Evolutionary conservation across 371 early-diverging fungal genomes (phyloP).

Genomic region (Smittium mucronatum): DNA sequence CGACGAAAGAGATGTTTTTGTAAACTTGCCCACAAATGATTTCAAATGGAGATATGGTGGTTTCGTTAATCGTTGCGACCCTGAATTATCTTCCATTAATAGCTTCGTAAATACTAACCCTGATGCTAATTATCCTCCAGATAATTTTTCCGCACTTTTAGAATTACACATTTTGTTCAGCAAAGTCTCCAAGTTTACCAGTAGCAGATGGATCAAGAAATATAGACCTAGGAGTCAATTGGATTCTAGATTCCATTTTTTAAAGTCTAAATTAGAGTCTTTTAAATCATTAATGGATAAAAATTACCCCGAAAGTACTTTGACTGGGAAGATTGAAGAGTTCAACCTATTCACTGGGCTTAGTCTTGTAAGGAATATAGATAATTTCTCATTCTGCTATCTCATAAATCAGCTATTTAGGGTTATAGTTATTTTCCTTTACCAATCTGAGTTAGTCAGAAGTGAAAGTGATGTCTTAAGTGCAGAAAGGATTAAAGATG

Average conservation of each 20-base stretch:
- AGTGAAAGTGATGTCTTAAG: neutral
- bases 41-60: conserved; percentile 4
- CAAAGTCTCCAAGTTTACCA: neutral
- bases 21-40: neutral
- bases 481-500: neutral
- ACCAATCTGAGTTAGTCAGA: neutral
- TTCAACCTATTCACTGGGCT: neutral
- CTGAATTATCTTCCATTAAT: neutral
- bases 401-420: neutral
- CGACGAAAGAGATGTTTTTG: neutral
- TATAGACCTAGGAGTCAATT: neutral
- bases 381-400: neutral
- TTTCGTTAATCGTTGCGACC: neutral
- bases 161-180: neutral
- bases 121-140: neutral
- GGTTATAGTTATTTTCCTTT: neutral
- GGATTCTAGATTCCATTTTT: neutral
- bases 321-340: neutral
- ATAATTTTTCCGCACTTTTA: neutral
- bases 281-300: neutral
- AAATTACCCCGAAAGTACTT: neutral
- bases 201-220: neutral
- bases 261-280: neutral
- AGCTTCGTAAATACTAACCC: neutral
- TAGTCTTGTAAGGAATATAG: neutral